A percentile compares a stretch with the other conserved stretches of the same genome.
Evolutionary conservation across 371 early-diverging fungal genomes (phyloP).

Genomic region (Rhizopus delemar): DNA sequence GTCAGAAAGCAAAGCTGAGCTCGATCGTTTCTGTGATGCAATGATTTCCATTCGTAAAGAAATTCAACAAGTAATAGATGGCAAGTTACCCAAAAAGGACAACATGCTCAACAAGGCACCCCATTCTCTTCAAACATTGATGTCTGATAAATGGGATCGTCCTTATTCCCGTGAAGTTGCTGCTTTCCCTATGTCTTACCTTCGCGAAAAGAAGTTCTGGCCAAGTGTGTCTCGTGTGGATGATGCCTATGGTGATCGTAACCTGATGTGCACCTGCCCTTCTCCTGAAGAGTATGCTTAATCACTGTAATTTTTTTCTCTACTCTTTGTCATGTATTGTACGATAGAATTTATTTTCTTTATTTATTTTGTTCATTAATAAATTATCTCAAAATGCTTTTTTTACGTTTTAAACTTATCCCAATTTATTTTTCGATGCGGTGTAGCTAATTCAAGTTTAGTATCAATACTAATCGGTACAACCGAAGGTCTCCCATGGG

Average conservation of each 20-base stretch:
- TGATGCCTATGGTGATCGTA: conserved; percentile 93
- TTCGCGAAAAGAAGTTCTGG: conserved; percentile 93
- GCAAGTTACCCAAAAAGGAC: conserved; percentile 76
- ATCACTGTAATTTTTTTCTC: neutral
- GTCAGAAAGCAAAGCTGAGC: conserved; percentile 87
- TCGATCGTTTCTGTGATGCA: conserved; percentile 97
- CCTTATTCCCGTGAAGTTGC: conserved; percentile 87
- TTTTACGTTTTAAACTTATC: conserved; percentile 1
- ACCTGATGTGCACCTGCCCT: conserved; percentile 91
- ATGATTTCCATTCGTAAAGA: conserved; percentile 93
- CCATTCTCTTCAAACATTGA: conserved; percentile 78
- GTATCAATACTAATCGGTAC: conserved; percentile 13
- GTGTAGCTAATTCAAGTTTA: neutral
- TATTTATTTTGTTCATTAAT: conserved; percentile 3
- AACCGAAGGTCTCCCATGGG: conserved; percentile 55
- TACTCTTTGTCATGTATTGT: conserved; percentile 6
- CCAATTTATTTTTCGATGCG: conserved; percentile 19
- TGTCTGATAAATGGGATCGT: conserved; percentile 78
- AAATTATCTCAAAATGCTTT: neutral
- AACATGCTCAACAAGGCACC: conserved; percentile 90
- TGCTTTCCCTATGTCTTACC: conserved; percentile 85
- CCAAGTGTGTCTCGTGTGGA: conserved; percentile 89
- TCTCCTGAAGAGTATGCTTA: conserved; percentile 55
- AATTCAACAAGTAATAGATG: conserved; percentile 84
- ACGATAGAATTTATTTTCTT: conserved; percentile 7